Percentiles rank a stretch among this genome's conserved stretches.
Conservation (phyloP, 208 protist species). For the Acanthamoeba lenticulata region DNA sequence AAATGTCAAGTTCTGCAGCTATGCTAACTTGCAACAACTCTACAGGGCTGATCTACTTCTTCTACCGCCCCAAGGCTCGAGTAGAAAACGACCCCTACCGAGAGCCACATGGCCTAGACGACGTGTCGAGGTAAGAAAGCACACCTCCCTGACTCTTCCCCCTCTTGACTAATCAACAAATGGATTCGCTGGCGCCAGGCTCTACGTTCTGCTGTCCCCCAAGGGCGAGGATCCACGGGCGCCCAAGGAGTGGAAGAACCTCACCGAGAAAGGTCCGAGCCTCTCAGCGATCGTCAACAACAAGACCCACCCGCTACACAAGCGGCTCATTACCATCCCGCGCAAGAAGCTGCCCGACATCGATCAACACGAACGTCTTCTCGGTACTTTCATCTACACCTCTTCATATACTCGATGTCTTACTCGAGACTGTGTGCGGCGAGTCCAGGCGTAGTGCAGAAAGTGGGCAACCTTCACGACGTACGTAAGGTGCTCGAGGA, state of each 20-base stretch:
- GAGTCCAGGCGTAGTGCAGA: background rate
- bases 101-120: background rate
- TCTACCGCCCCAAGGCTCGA: background rate
- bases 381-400: background rate
- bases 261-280: background rate
- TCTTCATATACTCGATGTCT: too few species aligned
- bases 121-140: background rate
- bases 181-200: background rate
- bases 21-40: background rate
- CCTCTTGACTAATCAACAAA: too few species aligned
- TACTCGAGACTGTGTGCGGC: background rate
- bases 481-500: background rate
- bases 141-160: background rate
- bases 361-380: background rate
- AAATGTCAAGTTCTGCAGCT: background rate
- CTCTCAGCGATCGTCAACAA: background rate
- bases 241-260: background rate
- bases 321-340: background rate
- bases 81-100: background rate
- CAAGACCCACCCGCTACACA: background rate
- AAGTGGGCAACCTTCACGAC: background rate
- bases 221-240: background rate
- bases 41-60: constrained; percentile 24
- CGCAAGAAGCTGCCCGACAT: constrained; percentile 21
- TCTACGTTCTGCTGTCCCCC: background rate